Base-by-base conservation (phyloP, 1,284 basidiomycete species). In the Sanghuangporus baumii region DNA sequence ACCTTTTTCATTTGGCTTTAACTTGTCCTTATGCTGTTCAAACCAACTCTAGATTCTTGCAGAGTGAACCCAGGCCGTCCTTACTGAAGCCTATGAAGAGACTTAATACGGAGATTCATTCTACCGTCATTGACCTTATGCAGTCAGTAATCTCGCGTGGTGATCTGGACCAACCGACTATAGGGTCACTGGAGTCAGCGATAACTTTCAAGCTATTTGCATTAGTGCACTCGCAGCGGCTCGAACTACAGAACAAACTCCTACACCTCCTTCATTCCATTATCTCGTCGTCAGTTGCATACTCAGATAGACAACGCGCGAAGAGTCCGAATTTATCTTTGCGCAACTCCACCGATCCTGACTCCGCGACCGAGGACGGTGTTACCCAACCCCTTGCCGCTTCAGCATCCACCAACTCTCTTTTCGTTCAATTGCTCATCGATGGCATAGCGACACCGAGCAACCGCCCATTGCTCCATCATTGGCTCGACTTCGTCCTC, bases 401-500 rank as follows among this genome's bases (percentile, higher is more conserved):
- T 20, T 55, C 46, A 31, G 34, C 47, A 37, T 54, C 41, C 34
- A 73, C 86, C 46, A 88, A 89, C 67, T 81, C 89, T 0, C 79
- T 95, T 11, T 77, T 98, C 34, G 81, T 92, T 0, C 88, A 88
- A 66, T 86, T 89, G 1, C 77, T 98, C 20, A 79, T 91, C 16
- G 91, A 94, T 69, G 96, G 93, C 0, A 86, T 98, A 48, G 79
- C 87, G 4, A 74, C 79, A 4, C 76, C 81, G 5, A 76, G 81
- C 23, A 96, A 96, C 73, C 85, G 88, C 20, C 81, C 91, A 1
- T 81, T 96, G 23, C 75, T 97, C 12, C 94, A 96, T 70, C 93
- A 97, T 71, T 99, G 96, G 96, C 81, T 98, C 23, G 96, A 98
- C 73, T 98, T 99, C 72, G 81, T 98, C 62, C 82, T 98, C 59